Conservation (phyloP, 208 protist species). For the Balamuthia mandrillaris region DNA sequence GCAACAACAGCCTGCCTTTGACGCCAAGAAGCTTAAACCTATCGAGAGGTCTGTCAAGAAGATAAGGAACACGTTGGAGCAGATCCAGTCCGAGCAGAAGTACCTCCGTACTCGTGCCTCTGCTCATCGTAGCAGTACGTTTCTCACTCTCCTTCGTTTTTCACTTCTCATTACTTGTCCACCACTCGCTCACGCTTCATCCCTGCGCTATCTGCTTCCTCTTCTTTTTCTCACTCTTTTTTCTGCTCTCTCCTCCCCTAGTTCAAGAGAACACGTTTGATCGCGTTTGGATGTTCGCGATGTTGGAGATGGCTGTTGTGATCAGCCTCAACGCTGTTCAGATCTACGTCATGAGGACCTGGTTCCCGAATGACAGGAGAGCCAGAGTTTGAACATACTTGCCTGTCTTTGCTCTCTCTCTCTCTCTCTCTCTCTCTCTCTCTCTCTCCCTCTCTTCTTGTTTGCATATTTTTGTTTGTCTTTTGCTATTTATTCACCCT, state of each 20-base stretch:
- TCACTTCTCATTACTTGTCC: neutral
- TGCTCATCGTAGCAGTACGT: conserved; percentile 3
- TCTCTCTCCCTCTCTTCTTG: too few relatives aligned
- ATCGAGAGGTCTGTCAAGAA: neutral
- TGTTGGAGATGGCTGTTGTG: neutral
- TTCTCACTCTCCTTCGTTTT: neutral
- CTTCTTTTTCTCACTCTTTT: neutral
- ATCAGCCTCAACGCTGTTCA: neutral
- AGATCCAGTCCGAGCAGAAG: neutral
- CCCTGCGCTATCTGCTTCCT: neutral
- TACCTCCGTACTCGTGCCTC: neutral
- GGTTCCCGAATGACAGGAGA: too few relatives aligned
- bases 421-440: too few relatives aligned
- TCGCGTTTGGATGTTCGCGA: conserved; percentile 28
- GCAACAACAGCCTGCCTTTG: neutral
- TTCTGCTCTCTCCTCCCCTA: neutral
- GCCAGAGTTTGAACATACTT: too few relatives aligned
- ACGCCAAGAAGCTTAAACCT: neutral
- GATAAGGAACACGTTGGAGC: neutral
- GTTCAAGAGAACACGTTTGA: conserved; percentile 21
- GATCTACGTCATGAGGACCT: conserved; percentile 38
- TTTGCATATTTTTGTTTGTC: too few relatives aligned
- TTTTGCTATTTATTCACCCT: too few relatives aligned
- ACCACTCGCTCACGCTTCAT: neutral
- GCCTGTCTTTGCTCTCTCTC: too few relatives aligned